These are phyloP conservation scores for Colletotrichum cuscutae DNA, from an alignment of 2,329 filamentous ascomycete genomes.

Conservation along the genomic window DNA sequence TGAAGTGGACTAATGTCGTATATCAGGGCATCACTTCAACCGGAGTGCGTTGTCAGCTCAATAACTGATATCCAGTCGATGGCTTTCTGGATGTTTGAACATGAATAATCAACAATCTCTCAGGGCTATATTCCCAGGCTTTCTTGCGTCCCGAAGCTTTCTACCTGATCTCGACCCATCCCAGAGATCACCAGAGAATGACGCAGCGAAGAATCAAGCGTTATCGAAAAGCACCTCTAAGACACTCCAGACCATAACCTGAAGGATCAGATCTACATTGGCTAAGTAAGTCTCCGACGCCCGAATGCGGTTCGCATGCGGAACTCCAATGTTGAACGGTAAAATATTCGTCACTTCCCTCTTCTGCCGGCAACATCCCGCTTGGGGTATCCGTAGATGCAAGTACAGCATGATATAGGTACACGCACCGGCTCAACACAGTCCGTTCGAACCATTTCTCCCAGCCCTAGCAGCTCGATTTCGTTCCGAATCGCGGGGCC, in stretches of 20 bases:
- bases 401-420: not conserved
- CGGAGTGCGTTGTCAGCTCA: no score
- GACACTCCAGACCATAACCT: not conserved
- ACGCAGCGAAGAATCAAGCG: not conserved
- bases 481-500: not conserved
- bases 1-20: no score
- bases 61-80: no score
- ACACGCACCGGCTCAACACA: no score
- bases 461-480: not conserved
- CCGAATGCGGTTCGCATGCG: not conserved
- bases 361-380: not conserved
- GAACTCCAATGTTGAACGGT: not conserved
- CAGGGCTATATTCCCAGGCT: not conserved
- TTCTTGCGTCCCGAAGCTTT: no score
- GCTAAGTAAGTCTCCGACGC: not conserved
- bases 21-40: rapidly evolving
- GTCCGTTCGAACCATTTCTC: no score
- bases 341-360: not conserved
- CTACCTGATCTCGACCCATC: not conserved
- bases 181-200: not conserved
- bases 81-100: not conserved
- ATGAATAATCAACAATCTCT: no score
- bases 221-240: not conserved
- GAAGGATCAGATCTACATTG: not conserved
- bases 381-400: no score